Evolutionary conservation across 805 yeast genomes (phyloP).

Genomic region (Cyberlindnera galapagoensis): DNA sequence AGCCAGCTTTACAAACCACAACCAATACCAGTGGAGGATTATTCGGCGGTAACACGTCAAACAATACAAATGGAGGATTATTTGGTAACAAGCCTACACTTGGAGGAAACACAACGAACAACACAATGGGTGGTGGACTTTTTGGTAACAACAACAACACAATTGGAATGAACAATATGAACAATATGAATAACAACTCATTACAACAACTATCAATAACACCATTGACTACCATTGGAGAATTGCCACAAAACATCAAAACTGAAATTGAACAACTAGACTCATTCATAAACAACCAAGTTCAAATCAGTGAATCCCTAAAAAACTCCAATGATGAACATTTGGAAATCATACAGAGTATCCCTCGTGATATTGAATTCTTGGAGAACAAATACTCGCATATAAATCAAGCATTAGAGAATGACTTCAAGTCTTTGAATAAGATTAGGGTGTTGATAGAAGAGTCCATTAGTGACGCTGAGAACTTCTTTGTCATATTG

Average conservation of each 20-base stretch:
- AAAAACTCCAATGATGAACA: slow-evolving; percentile 59
- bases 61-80: slow-evolving; percentile 8
- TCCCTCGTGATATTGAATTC: slow-evolving; percentile 67
- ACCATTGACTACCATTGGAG: slow-evolving; percentile 70
- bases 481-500: slow-evolving; percentile 45
- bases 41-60: slow-evolving; percentile 8
- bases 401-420: slow-evolving; percentile 55
- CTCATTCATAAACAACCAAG: slow-evolving; percentile 66
- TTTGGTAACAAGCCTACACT: slow-evolving; percentile 21
- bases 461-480: slow-evolving; percentile 37
- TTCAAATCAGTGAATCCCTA: slow-evolving; percentile 61
- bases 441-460: slow-evolving; percentile 38
- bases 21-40: slow-evolving; percentile 6
- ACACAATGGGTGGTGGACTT: slow-evolving; percentile 27
- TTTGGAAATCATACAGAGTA: slow-evolving; percentile 54
- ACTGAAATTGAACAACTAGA: slow-evolving; percentile 65
- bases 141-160: slow-evolving; percentile 24
- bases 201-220: slow-evolving; percentile 46
- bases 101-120: slow-evolving; percentile 5
- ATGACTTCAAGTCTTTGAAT: slow-evolving; percentile 40
- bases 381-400: slow-evolving; percentile 54
- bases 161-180: too few species aligned
- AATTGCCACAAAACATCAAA: slow-evolving; percentile 65
- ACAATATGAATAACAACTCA: slow-evolving; percentile 30
- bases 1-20: background rate